These are phyloP conservation scores for Crithidia acanthocephali DNA, from an alignment of 208 protist species.

Conservation along the genomic window DNA sequence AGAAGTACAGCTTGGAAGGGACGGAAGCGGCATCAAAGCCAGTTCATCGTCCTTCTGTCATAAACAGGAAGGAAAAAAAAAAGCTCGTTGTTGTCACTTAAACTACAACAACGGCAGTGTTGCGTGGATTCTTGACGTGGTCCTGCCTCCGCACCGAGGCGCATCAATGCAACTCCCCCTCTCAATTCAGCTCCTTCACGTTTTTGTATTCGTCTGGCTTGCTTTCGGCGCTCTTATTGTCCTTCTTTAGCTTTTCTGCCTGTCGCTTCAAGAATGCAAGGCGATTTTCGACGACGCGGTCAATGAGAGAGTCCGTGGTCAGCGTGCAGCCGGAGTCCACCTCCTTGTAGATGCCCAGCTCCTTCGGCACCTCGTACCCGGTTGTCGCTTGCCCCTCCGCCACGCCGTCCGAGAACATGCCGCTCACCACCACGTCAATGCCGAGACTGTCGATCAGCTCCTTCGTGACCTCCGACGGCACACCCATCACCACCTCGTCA, in stretches of 20 bases:
- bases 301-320: constrained; percentile 79
- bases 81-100: too few species aligned
- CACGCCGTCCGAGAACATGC: constrained; percentile 50
- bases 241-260: constrained; percentile 68
- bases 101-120: too few species aligned
- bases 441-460: constrained; percentile 93
- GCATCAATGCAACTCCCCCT: too few species aligned
- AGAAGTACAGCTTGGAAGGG: too few species aligned
- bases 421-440: constrained; percentile 87
- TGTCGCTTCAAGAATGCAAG: constrained; percentile 76
- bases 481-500: constrained; percentile 99
- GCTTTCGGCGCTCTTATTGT: constrained; percentile 50
- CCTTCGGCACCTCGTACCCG: constrained; percentile 73
- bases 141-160: too few species aligned
- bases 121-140: too few species aligned
- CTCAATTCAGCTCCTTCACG: constrained; percentile 65
- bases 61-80: too few species aligned
- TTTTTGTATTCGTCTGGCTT: constrained; percentile 75
- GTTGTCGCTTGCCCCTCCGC: constrained; percentile 8
- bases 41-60: too few species aligned
- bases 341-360: constrained; percentile 82
- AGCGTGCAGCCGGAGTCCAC: constrained; percentile 65
- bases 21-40: too few species aligned
- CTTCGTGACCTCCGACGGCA: constrained; percentile 92
- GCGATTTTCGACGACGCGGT: constrained; percentile 81